Evolutionary conservation across 1,139 yeast genomes (phyloP).

Genomic region (Nakaseomyces glabratus): DNA sequence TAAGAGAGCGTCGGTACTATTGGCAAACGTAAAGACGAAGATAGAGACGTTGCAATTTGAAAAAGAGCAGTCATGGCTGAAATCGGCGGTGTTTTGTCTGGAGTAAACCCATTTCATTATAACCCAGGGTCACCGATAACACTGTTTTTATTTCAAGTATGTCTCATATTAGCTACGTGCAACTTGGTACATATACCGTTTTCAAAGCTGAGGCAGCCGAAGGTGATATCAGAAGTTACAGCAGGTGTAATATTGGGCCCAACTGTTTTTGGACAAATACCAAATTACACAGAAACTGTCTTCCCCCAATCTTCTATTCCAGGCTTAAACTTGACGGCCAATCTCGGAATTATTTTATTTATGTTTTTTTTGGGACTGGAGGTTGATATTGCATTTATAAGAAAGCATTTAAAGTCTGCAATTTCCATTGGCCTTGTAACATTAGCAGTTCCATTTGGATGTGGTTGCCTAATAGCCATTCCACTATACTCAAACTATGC

Average conservation of each 20-base stretch:
- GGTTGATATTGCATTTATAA: slow-evolving; percentile 58
- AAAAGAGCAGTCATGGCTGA: too few relatives aligned
- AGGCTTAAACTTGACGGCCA: slow-evolving; percentile 57
- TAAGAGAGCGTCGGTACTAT: too few relatives aligned
- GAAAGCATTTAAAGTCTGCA: slow-evolving; percentile 51
- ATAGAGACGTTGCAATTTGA: too few relatives aligned
- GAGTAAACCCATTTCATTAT: slow-evolving; percentile 58
- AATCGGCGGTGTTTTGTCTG: slow-evolving; percentile 62
- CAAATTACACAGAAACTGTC: slow-evolving; percentile 52
- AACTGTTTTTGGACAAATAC: slow-evolving; percentile 57
- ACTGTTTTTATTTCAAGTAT: slow-evolving; percentile 26
- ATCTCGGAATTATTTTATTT: slow-evolving; percentile 62
- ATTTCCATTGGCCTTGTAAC: slow-evolving; percentile 57
- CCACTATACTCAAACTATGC: slow-evolving; percentile 55
- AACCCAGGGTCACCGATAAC: slow-evolving; percentile 34
- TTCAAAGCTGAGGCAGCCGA: slow-evolving; percentile 55
- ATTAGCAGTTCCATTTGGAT: slow-evolving; percentile 68
- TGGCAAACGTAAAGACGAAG: too few relatives aligned
- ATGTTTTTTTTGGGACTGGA: slow-evolving; percentile 71
- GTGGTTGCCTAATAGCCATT: slow-evolving; percentile 62
- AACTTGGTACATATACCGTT: slow-evolving; percentile 53
- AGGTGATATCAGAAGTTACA: slow-evolving; percentile 70
- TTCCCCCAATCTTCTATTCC: slow-evolving; percentile 57
- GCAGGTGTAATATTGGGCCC: slow-evolving; percentile 69
- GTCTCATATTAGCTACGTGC: slow-evolving; percentile 26